These are phyloP conservation scores for Xerocomus spinulosus DNA, from an alignment of 768 basidiomycete genomes.

Conservation along the genomic window DNA sequence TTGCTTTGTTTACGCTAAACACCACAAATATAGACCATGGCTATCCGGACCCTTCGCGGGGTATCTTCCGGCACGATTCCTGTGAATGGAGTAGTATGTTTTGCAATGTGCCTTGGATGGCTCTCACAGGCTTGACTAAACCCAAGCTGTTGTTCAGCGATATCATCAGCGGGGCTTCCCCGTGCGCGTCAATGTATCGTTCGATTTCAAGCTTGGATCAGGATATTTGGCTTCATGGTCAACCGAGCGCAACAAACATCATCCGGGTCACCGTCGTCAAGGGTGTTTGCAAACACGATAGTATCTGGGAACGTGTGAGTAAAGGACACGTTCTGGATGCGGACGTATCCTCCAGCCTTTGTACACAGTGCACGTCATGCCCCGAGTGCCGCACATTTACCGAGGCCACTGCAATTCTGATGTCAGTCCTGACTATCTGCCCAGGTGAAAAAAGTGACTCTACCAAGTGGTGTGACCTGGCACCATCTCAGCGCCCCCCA, in stretches of 20 bases:
- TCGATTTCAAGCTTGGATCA: conserved; percentile 17
- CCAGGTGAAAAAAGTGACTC: neutral
- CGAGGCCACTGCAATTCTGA: neutral
- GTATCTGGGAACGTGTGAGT: conserved; percentile 13
- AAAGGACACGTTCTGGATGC: too few relatives aligned
- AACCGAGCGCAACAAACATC: conserved; percentile 11
- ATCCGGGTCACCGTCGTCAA: neutral
- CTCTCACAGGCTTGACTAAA: conserved; percentile 14
- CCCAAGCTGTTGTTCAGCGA: conserved; percentile 16
- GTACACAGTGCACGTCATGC: conserved; percentile 14
- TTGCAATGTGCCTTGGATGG: neutral
- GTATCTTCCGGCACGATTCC: conserved; percentile 26
- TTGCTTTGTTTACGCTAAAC: conserved; percentile 23
- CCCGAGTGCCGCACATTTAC: too few relatives aligned
- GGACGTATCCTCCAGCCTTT: conserved; percentile 1
- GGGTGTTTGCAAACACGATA: conserved; percentile 20
- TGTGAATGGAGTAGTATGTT: neutral
- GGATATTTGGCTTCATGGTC: conserved; percentile 22
- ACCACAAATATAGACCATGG: conserved; percentile 24
- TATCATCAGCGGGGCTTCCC: conserved; percentile 15
- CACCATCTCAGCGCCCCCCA: conserved; percentile 23
- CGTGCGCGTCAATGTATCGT: conserved; percentile 16
- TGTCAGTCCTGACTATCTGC: neutral
- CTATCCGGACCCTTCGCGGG: conserved; percentile 26
- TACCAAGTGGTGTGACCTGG: conserved; percentile 24